A percentile compares a stretch with the other conserved stretches of the same genome.
Conservation (phyloP, 371 early-diverging fungal genomes). For the Lichtheimia corymbifera region DNA sequence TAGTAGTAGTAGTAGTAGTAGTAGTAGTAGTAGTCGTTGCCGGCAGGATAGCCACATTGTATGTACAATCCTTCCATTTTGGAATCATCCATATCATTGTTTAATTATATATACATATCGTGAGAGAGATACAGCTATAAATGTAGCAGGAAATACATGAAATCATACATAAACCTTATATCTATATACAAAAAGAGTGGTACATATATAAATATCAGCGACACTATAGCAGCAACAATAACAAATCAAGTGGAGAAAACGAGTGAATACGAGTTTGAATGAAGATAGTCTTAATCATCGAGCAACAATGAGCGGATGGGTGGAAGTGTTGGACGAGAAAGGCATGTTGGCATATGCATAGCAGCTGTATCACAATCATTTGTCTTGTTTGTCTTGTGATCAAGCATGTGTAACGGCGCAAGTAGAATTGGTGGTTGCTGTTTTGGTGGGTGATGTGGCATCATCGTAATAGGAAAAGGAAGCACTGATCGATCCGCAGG, state of each 20-base stretch:
- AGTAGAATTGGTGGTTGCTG: not conserved
- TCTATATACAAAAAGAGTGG: constrained; percentile 1
- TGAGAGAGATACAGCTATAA: constrained; percentile 1
- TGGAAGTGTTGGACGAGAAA: constrained; percentile 13
- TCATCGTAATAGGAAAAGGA: too few relatives aligned
- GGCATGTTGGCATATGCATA: not conserved
- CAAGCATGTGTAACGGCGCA: too few relatives aligned
- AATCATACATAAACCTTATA: not conserved
- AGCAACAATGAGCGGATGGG: constrained; percentile 22
- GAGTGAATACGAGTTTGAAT: not conserved
- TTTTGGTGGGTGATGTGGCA: too few relatives aligned
- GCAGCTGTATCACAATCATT: too few relatives aligned
- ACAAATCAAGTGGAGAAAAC: not conserved
- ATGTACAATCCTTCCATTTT: not conserved
- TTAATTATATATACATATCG: not conserved
- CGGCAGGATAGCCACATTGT: too few relatives aligned
- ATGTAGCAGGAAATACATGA: constrained; percentile 1
- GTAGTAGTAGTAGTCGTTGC: not conserved
- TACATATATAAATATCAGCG: not conserved
- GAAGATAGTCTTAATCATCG: not conserved
- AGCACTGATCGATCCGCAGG: too few relatives aligned
- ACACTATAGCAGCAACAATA: not conserved
- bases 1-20: not conserved
- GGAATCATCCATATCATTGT: not conserved
- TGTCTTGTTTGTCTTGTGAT: too few relatives aligned